Evolutionary conservation across 345 rosid genomes (phyloP).

Genomic region (Syzygium grande): DNA sequence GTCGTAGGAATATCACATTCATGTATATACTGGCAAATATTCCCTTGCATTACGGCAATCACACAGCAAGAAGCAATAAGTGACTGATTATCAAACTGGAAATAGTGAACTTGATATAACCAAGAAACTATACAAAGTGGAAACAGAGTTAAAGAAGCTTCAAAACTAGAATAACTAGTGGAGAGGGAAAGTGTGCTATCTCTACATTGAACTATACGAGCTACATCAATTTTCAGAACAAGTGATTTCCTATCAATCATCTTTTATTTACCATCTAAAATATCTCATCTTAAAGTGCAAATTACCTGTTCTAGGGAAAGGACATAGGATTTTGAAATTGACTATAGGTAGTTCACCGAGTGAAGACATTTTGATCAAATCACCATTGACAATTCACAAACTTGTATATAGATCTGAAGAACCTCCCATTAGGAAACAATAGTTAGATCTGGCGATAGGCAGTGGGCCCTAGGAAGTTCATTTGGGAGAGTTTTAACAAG

Average conservation of each 20-base stretch:
- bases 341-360: background rate
- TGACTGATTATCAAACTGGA: background rate
- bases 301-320: background rate
- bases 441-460: background rate
- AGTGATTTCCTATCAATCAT: background rate
- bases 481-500: background rate
- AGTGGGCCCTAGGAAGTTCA: background rate
- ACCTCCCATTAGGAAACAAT: background rate
- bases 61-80: conserved; percentile 1
- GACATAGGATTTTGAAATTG: background rate
- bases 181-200: background rate
- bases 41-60: background rate
- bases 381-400: background rate
- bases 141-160: background rate
- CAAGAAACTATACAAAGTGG: background rate
- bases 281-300: background rate
- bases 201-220: too few relatives aligned
- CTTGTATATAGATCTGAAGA: background rate
- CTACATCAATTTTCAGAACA: background rate
- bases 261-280: background rate
- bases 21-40: conserved; percentile 62
- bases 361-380: background rate
- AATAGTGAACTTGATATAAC: background rate
- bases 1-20: conserved; percentile 41
- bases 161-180: background rate